phyloP scores from a whole-genome alignment of 495 filamentous ascomycete species.

The Penicillium angulare region DNA sequence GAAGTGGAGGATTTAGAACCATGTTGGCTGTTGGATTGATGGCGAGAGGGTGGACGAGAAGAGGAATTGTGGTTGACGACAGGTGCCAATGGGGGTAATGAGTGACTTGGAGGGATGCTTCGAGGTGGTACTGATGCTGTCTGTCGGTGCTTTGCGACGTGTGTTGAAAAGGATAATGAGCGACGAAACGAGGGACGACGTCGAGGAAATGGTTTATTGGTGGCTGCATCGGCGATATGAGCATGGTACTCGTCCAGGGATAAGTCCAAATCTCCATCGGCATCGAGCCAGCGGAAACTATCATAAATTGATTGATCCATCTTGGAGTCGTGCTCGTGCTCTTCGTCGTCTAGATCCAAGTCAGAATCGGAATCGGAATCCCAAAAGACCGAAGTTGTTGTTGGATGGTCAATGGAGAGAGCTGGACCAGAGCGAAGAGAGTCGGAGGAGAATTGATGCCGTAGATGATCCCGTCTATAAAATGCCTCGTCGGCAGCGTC shows the following conservation, averaged over 20 bases:
- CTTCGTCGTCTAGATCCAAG: slow-evolving; percentile 16
- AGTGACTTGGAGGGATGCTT: slow-evolving; percentile 18
- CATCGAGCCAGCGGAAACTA: slow-evolving; percentile 77
- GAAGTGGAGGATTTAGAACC: slow-evolving; percentile 43
- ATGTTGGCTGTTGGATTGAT: slow-evolving; percentile 23
- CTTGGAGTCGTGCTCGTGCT: too few species aligned
- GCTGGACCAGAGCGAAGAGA: slow-evolving; percentile 21
- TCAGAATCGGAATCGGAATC: slow-evolving; percentile 34
- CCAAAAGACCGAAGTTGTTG: slow-evolving; percentile 30
- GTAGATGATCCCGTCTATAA: slow-evolving; percentile 20
- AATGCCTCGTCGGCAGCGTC: slow-evolving; percentile 71
- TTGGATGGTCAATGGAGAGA: slow-evolving; percentile 19
- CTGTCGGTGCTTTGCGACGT: slow-evolving; percentile 14
- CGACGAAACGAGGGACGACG: slow-evolving; percentile 46
- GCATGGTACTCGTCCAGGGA: slow-evolving; percentile 56
- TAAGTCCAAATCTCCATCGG: slow-evolving; percentile 72
- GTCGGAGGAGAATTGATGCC: slow-evolving; percentile 20
- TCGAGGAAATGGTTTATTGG: slow-evolving; percentile 14
- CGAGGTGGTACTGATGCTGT: slow-evolving; percentile 18
- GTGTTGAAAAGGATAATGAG: slow-evolving; percentile 42
- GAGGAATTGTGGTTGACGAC: slow-evolving; percentile 37
- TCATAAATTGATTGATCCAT: slow-evolving; percentile 60
- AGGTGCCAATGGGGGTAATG: slow-evolving; percentile 13
- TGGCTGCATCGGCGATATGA: slow-evolving; percentile 36
- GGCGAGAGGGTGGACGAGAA: slow-evolving; percentile 32